phyloP scores from a whole-genome alignment of 2,329 filamentous ascomycete species.

The Microcyclospora pomicola region DNA sequence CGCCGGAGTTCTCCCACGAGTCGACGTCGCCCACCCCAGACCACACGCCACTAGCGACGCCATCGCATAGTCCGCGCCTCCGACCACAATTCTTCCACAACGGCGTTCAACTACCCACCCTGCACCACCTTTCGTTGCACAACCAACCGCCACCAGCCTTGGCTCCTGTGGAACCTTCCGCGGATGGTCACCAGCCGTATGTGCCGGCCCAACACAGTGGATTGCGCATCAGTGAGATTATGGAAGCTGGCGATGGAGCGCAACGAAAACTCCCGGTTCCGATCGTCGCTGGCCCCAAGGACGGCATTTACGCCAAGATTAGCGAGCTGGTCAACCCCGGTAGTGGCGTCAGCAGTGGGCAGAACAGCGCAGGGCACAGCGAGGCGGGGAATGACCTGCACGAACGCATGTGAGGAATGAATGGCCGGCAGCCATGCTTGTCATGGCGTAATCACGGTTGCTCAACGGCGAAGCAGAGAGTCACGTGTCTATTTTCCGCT shows the following conservation, averaged over 20 bases:
- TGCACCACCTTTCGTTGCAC: conserved; percentile 59
- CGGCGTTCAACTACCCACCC: conserved; percentile 71
- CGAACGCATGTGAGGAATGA: conserved; percentile 9
- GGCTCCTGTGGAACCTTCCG: conserved; percentile 55
- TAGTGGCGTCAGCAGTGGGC: conserved; percentile 58
- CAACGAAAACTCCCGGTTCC: conserved; percentile 85
- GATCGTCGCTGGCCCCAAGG: conserved; percentile 48
- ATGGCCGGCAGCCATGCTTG: too few relatives aligned
- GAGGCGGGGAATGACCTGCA: conserved; percentile 21
- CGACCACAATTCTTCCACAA: conserved; percentile 55
- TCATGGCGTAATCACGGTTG: too few relatives aligned
- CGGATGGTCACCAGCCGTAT: conserved; percentile 46
- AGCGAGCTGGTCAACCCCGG: conserved; percentile 61
- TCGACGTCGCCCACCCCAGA: conserved; percentile 91
- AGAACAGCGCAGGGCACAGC: conserved; percentile 18
- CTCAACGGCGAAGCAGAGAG: too few relatives aligned
- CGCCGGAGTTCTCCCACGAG: conserved; percentile 91
- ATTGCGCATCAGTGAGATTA: conserved; percentile 80
- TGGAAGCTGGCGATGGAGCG: conserved; percentile 73
- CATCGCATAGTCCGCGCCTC: conserved; percentile 84
- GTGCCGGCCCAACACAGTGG: conserved; percentile 47
- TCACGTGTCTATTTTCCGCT: too few relatives aligned
- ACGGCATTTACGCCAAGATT: conserved; percentile 43
- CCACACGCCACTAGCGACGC: conserved; percentile 95
- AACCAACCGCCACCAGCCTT: conserved; percentile 44